Evolutionary conservation across 768 basidiomycete genomes (phyloP), one percentile per base, ranked within the genome.

Genomic region (Thelephora ganbajun): DNA sequence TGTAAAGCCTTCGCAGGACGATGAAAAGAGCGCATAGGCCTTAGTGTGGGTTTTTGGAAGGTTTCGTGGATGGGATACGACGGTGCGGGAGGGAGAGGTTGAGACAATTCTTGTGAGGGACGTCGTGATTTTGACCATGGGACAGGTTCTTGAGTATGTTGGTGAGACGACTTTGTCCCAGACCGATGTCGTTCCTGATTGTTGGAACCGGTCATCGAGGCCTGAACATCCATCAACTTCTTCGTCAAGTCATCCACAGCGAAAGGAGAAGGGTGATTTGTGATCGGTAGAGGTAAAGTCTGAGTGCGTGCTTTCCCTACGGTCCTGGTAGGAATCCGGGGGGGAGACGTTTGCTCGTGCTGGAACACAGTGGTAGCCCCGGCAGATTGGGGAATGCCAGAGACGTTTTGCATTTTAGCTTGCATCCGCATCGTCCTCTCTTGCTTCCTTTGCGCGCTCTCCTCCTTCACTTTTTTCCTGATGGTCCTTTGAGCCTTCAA

Each of bases 401-500:
- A 35, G 35, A 33, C 30, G 11, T 30, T 19, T 14, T 44, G 44
- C 16, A 34, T 11, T 44, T 43, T 2, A 37, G 35, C 44, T 26
- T 19, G 48, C 19, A 26, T 44, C 13, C 23, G 6, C 26, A 7
- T 45, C 47, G 11, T 14, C 12, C 7, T 16, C 35, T 51, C 51
- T 37, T 69, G 61, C 53, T 70, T 69, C 45, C 79, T 69, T 51
- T 73, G 69, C 33, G 79, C 74, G 26, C 76, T 67, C 59, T 89
- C 85, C 51, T 82, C 77, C 34, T 71, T 71, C 19, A 85, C 77
- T 58, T 87, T 74, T 41, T 70, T 68, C 16, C 86, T 75, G 47
- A 94, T 85, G 5, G 82, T 79, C 55, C 76, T 79, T 57, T 94
- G 91, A 9, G 88, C 90, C 2, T 70, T 74, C 49, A 94, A 63